phyloP scores from a whole-genome alignment of 768 basidiomycete species.

The Rhizopogon vesiculosus region DNA sequence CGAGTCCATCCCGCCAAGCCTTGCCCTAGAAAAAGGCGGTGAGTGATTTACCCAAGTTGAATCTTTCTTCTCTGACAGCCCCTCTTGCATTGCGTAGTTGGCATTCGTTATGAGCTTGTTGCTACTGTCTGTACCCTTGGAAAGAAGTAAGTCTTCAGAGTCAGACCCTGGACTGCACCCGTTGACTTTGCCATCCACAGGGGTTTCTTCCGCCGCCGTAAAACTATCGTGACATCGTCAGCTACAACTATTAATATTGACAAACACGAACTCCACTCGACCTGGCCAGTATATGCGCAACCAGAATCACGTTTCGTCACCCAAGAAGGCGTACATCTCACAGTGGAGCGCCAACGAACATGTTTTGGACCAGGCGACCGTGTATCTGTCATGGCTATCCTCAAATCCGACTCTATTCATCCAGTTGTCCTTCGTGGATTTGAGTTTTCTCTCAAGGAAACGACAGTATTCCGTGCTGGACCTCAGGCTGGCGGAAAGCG shows the following conservation, averaged over 20 bases:
- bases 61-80: background rate
- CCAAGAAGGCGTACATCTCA: slow-evolving; percentile 69
- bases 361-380: slow-evolving; percentile 88
- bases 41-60: slow-evolving; percentile 9
- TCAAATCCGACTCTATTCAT: slow-evolving; percentile 66
- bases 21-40: slow-evolving; percentile 77
- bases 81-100: slow-evolving; percentile 42
- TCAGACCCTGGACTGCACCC: background rate
- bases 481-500: slow-evolving; percentile 50
- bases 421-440: slow-evolving; percentile 78
- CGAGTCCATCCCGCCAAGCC: slow-evolving; percentile 84
- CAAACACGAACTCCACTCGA: slow-evolving; percentile 91
- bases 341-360: slow-evolving; percentile 67
- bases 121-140: slow-evolving; percentile 83
- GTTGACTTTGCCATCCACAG: slow-evolving; percentile 31
- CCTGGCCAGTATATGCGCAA: slow-evolving; percentile 89
- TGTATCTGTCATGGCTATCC: slow-evolving; percentile 62
- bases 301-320: slow-evolving; percentile 62
- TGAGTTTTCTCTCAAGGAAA: slow-evolving; percentile 76
- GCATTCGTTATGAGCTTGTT: slow-evolving; percentile 86
- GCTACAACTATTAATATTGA: slow-evolving; percentile 75
- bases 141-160: slow-evolving; percentile 56
- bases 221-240: slow-evolving; percentile 63
- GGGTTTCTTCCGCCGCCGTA: slow-evolving; percentile 78
- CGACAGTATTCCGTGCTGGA: slow-evolving; percentile 68